Conservation (phyloP, 768 basidiomycete genomes). For the Hygrophorus russula region DNA sequence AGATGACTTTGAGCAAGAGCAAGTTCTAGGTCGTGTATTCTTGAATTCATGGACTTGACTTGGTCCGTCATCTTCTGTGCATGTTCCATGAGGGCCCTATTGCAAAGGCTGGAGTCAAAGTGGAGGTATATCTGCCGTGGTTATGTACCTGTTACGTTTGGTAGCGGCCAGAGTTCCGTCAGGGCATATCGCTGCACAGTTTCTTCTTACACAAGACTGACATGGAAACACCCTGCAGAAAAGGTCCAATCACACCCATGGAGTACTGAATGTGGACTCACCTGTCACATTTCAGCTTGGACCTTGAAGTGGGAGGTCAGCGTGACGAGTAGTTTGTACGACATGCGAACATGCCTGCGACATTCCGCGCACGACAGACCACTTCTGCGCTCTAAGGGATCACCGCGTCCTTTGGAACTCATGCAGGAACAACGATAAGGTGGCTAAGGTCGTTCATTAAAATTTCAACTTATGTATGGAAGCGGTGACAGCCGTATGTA, state of each 20-base stretch:
- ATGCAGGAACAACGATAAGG: neutral
- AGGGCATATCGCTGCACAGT: conserved; percentile 41
- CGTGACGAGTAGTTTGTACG: neutral
- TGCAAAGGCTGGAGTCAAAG: neutral
- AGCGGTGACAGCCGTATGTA: too few relatives aligned
- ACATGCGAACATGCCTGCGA: conserved; percentile 24
- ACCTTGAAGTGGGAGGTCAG: conserved; percentile 17
- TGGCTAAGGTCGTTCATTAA: too few relatives aligned
- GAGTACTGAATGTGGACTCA: conserved; percentile 6
- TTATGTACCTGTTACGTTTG: conserved; percentile 42
- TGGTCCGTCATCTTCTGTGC: conserved; percentile 35
- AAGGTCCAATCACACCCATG: neutral
- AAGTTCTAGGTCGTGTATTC: conserved; percentile 35
- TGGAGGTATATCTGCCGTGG: neutral
- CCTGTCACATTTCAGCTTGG: conserved; percentile 47
- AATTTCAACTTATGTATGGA: too few relatives aligned
- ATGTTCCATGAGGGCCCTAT: conserved; percentile 40
- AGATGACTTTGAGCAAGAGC: conserved; percentile 21
- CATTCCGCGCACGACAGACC: conserved; percentile 44
- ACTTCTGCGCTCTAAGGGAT: conserved; percentile 20
- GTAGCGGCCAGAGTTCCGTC: conserved; percentile 41
- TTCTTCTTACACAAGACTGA: conserved; percentile 42
- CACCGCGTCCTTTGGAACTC: conserved; percentile 8
- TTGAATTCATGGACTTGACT: conserved; percentile 28
- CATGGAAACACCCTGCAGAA: conserved; percentile 37